Base-by-base conservation (phyloP, 306 rosid species). In the Quillaja saponaria region DNA sequence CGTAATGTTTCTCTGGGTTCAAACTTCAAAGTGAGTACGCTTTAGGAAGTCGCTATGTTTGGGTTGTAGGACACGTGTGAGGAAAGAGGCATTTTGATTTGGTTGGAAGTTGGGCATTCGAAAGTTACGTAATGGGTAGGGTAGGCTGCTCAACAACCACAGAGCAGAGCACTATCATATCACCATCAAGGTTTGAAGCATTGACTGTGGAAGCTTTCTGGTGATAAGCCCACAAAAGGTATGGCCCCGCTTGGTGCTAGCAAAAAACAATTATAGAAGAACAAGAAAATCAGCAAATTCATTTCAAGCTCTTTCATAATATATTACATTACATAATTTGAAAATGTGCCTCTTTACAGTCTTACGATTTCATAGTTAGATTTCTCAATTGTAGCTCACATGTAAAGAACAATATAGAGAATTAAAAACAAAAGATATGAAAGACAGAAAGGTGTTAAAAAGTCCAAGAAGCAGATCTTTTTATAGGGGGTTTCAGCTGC, bases 391-490 rank as follows among this genome's bases (percentile, higher is more conserved):
- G 15, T 9, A 14, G 60, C 15, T n/a, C 1, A 34, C 15, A 53
- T 6, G 11, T 53, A n/a, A 25, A 25, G 31, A 25, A 25, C 31
- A 25, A 1, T 1, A 25, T 1, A 25, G 31, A 25, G 31, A 25
- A 25, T n/a, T 25, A 18, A 33, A 8, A 33, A 33, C 19, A 19
- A 33, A 28, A 33, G 7, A n/a, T 19, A n/a, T n/a, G n/a, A 6
- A 19, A 49, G 15, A 49, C 14, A 49, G 7, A 8, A 6, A 7
- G 31, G 11, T 18, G 6, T 64, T 39, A 75, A 58, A 10, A 28
- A 33, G 76, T 44, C 80, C 80, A 75, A 1, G 80, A 75, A n/a
- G 63, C 47, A 9, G 71, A 75, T 75, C 80, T 58, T 52, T 58
- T 63, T n/a, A 75, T 2, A 4, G 34, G 46, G 45, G 67, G 71